Conservation (phyloP, 176 grass and related monocot species). For the Ananas comosus region DNA sequence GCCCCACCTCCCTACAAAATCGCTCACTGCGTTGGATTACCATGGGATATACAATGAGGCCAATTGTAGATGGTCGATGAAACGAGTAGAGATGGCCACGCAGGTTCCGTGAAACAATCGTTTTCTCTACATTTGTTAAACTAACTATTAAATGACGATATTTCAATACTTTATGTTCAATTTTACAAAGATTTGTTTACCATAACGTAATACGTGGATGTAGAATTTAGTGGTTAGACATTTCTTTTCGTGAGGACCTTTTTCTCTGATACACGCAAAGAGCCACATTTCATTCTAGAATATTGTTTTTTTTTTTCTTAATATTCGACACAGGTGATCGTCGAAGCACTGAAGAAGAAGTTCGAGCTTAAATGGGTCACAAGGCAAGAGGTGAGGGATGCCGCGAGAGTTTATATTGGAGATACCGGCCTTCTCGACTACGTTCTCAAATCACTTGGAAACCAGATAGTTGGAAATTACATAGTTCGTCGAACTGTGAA, state of each 20-base stretch:
- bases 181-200: no score
- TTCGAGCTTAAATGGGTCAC: constrained; percentile 68
- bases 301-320: no score
- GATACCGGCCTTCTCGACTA: constrained; percentile 90
- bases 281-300: no score
- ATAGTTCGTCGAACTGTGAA: constrained; percentile 82
- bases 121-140: no score
- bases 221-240: no score
- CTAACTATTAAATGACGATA: no score
- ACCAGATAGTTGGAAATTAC: constrained; percentile 77
- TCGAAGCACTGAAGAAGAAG: constrained; percentile 62
- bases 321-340: constrained; percentile 31
- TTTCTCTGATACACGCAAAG: no score
- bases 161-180: no score
- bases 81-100: constrained; percentile 75
- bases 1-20: constrained; percentile 38
- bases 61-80: constrained; percentile 74
- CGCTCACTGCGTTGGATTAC: constrained; percentile 53
- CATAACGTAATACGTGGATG: no score
- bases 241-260: no score
- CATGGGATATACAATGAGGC: constrained; percentile 55
- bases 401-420: constrained; percentile 65
- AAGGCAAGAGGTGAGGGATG: constrained; percentile 82
- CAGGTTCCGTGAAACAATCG: not conserved
- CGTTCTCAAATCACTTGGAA: constrained; percentile 86